Conservation (phyloP, 768 basidiomycete genomes). For the Coprinellus micaceus region DNA sequence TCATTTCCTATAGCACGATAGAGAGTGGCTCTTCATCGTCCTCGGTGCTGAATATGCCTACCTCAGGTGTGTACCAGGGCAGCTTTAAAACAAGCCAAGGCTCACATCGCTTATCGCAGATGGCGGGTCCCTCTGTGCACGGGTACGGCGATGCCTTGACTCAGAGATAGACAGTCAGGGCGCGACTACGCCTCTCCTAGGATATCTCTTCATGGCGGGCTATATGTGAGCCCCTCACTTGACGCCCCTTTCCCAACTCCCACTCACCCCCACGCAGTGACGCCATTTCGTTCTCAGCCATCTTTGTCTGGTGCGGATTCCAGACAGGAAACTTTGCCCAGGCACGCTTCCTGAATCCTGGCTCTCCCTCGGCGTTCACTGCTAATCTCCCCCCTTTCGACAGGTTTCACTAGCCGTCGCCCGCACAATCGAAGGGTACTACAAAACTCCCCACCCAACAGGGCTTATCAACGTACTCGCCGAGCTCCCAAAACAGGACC, state of each 20-base stretch:
- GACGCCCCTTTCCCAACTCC: not conserved
- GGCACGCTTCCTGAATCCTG: not conserved
- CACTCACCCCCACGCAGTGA: slow-evolving; percentile 2
- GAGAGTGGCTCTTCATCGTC: not conserved
- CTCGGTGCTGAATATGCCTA: not conserved
- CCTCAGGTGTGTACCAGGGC: not conserved
- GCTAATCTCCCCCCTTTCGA: not conserved
- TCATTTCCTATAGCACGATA: not conserved
- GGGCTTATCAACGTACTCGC: slow-evolving; percentile 14
- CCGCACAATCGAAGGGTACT: not conserved
- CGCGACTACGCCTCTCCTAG: not conserved
- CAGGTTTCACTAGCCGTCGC: slow-evolving; percentile 8
- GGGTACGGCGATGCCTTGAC: not conserved
- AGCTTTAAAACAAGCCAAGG: not conserved
- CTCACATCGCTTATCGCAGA: not conserved
- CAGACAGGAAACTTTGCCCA: slow-evolving; percentile 11
- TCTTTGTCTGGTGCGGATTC: slow-evolving; percentile 12
- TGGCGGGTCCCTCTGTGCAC: not conserved
- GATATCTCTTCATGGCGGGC: slow-evolving; percentile 9
- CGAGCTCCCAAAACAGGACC: slow-evolving; percentile 2
- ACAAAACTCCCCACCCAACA: slow-evolving; percentile 21
- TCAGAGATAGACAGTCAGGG: slow-evolving; percentile 4
- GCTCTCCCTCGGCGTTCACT: not conserved
- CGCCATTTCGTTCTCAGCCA: slow-evolving; percentile 9
- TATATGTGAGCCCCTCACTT: slow-evolving; percentile 5